Base-by-base conservation (phyloP, 345 rosid genomes). In the Moricandia moricandioides region DNA sequence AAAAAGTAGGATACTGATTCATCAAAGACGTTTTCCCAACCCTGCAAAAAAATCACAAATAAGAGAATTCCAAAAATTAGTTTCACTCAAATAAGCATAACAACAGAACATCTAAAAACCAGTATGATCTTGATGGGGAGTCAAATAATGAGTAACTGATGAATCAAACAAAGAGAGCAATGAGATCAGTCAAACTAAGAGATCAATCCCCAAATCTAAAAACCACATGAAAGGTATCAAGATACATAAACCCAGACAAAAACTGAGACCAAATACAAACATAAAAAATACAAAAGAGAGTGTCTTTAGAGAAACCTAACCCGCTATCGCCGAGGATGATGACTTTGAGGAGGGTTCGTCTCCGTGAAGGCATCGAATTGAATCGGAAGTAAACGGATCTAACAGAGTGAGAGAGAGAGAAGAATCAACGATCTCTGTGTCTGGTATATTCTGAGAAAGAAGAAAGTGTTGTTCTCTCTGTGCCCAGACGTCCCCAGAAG, bases 311-410 rank as follows among this genome's bases (percentile, higher is more conserved):
- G 63, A 85, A 70, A 72, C 35, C 79, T 56, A 73, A 95, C 99
- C 97, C 99, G 87, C 97, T 92, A 73, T 95, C 99, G 34, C 97
- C 97, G 85, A 95, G 97, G 79, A 95, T 90, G 81, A 95, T 95
- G 88, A 95, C 96, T 89, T 92, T 92, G 72, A 90, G 81, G 76
- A 95, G 97, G 70, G 93, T 91, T 55, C 93, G 88, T 72, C 97
- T 78, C 40, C 97, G 96, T 14, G 98, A 90, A 45, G 97, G 91
- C 98, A 94, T 91, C 83, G 84, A 75, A 24, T 60, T 72, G 57
- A 16, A 49, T 31, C 14, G 68, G 69, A 73, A 70, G 69, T 76
- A 70, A 70, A 56, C 56, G 51, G 75, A 71, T 56, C 68, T 12
- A 9, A 49, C 21, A 45, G 39, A 34, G 39, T 7, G 45, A 35